These are phyloP conservation scores for Vitis amurensis DNA, from an alignment of 164 flowering plant species.

Conservation along the genomic window DNA sequence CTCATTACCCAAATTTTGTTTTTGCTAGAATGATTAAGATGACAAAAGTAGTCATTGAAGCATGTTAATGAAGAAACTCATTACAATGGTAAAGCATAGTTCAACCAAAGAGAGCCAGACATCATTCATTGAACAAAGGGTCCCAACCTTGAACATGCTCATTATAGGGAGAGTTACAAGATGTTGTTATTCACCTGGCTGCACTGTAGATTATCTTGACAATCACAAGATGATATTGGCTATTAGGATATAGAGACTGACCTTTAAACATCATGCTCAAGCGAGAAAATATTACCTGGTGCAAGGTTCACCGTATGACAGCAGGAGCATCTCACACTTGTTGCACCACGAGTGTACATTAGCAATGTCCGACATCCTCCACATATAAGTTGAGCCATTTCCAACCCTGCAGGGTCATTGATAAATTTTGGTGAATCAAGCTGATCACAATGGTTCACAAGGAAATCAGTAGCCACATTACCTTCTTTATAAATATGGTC, in stretches of 20 bases:
- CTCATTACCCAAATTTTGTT: too few species aligned
- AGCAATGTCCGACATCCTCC: conserved; percentile 88
- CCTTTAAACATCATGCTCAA: background rate
- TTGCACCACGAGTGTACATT: conserved; percentile 90
- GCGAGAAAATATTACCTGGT: conserved; percentile 42
- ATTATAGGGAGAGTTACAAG: background rate
- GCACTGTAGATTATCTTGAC: background rate
- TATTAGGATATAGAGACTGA: background rate
- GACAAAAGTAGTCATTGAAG: too few species aligned
- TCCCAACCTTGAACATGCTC: too few species aligned
- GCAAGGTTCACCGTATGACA: conserved; percentile 83
- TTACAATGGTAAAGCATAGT: too few species aligned
- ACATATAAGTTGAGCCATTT: conserved; percentile 88
- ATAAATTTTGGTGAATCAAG: background rate
- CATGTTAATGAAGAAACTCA: too few species aligned
- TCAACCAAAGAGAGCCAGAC: too few species aligned
- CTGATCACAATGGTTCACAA: too few species aligned
- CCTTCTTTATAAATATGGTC: too few species aligned
- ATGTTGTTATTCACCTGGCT: background rate
- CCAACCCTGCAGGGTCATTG: conserved; percentile 52
- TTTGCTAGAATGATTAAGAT: too few species aligned
- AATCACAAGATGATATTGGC: background rate
- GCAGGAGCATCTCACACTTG: conserved; percentile 97
- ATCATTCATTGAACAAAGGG: too few species aligned
- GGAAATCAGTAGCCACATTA: too few species aligned